These are phyloP conservation scores for Clonostachys rosea DNA, from an alignment of 2,329 filamentous ascomycete species.

Conservation along the genomic window DNA sequence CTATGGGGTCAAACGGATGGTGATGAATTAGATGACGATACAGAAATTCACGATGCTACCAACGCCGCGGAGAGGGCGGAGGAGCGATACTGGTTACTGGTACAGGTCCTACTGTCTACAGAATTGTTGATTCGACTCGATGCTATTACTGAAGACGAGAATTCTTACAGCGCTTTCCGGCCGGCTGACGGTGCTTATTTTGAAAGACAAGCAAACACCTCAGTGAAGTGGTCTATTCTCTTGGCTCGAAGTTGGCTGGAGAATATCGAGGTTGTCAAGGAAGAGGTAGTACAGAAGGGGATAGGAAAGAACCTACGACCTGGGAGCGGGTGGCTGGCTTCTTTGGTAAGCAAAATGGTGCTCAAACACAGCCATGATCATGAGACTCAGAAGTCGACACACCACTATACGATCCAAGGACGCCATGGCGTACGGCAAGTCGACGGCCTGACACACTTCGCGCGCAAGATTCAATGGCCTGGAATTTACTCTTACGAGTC, in stretches of 20 bases:
- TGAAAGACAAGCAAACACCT: constrained; percentile 54
- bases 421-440: constrained; percentile 55
- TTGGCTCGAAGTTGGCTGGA: constrained; percentile 64
- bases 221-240: constrained; percentile 64
- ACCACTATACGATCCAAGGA: constrained; percentile 46
- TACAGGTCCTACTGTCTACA: constrained; percentile 61
- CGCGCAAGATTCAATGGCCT: constrained; percentile 58
- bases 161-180: constrained; percentile 43
- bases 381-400: constrained; percentile 7
- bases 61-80: constrained; percentile 47
- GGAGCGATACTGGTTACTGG: constrained; percentile 62
- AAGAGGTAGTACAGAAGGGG: constrained; percentile 16
- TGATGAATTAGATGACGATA: constrained; percentile 47
- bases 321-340: constrained; percentile 47
- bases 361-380: constrained; percentile 28
- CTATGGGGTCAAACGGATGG: constrained; percentile 57
- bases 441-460: constrained; percentile 59
- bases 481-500: constrained; percentile 47
- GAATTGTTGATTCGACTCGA: constrained; percentile 63
- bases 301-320: neutral
- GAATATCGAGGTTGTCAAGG: constrained; percentile 55
- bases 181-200: constrained; percentile 56
- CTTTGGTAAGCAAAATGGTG: constrained; percentile 49
- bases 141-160: constrained; percentile 56
- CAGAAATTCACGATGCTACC: constrained; percentile 43